Base-by-base conservation (phyloP, 257 asterid species). In the Petunia secreta region DNA sequence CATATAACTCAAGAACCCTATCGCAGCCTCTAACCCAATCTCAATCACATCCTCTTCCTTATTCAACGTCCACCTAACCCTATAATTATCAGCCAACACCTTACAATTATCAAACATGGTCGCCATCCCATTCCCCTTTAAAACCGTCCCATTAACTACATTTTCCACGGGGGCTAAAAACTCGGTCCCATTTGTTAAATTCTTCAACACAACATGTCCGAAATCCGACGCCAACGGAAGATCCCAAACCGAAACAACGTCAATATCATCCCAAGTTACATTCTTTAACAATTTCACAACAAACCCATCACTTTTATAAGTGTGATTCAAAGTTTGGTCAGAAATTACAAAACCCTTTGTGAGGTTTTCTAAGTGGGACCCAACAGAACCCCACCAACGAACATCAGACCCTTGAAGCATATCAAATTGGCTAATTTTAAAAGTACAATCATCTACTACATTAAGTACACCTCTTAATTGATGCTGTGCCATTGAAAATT, bases 321-420 rank as follows among this genome's bases (percentile, higher is more conserved):
- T 91, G 60, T 82, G 91, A 82, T 94, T 94, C 87, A 96, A 85
- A 62, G 36, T 37, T 3, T 89, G 90, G 85, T 92, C 94, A 0
- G 99, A 91, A 57, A 94, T 81, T 67, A 84, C 78, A 79, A 96
- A 93, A 25, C 99, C 99, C 58, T 55, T 75, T 34, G 97, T 93
- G 63, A 96, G 89, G 83, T 94, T 96, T 25, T 88, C 92, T 78
- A 96, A 90, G 80, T 90, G 90, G 15, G 79, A 86, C 10, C 92
- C 99, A 3, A 77, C 53, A 36, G 99, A 91, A 63, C 98, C 98
- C 98, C 99, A 92, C 97, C 97, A 96, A 84, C 83, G 94, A 71
- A 94, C 99, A 84, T 96, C 91, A 52, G 92, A 79, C 78, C 99
- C 99, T 53, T 91, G 81, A 6, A 96, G 90, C 99, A 96, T 94